A percentile compares a stretch with the other conserved stretches of the same genome.
These are phyloP conservation scores for Micractinium conductrix DNA, from an alignment of 139 green algal species.

Conservation along the genomic window DNA sequence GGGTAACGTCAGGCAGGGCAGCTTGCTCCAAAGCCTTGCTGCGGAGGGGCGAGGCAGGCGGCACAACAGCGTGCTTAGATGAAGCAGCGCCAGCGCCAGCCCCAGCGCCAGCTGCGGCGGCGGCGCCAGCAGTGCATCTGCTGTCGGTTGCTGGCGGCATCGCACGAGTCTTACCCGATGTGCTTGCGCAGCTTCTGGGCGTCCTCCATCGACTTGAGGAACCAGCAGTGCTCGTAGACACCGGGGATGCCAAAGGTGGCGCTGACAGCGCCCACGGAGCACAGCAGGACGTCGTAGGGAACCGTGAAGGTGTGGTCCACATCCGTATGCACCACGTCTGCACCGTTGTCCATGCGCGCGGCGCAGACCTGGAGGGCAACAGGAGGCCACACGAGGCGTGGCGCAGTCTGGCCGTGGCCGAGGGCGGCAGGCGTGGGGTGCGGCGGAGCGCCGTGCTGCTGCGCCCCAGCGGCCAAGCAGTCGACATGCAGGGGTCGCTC, in stretches of 20 bases:
- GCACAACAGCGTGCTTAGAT: too few relatives aligned
- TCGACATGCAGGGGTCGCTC: too few relatives aligned
- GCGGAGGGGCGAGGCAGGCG: background rate
- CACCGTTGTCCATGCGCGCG: background rate
- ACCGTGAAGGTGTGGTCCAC: slow-evolving; percentile 8
- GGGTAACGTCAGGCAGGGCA: slow-evolving; percentile 42
- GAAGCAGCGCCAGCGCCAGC: background rate
- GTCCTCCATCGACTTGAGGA: slow-evolving; percentile 63
- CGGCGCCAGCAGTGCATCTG: too few relatives aligned
- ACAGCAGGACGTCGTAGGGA: background rate
- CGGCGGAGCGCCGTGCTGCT: too few relatives aligned
- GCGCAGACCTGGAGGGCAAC: background rate
- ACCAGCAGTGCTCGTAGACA: slow-evolving; percentile 67
- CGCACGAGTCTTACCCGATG: too few relatives aligned
- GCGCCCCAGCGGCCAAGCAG: too few relatives aligned
- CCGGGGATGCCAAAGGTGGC: slow-evolving; percentile 70
- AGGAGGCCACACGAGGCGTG: background rate
- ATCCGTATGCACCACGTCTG: background rate
- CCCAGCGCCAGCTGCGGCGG: background rate
- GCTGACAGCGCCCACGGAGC: slow-evolving; percentile 43
- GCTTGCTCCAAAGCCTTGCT: slow-evolving; percentile 60
- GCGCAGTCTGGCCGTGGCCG: too few relatives aligned
- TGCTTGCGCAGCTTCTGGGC: slow-evolving; percentile 44
- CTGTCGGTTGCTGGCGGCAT: too few relatives aligned
- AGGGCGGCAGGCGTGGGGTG: too few relatives aligned